These are phyloP conservation scores for Talaromyces albobiverticillius DNA, from an alignment of 2,329 filamentous ascomycete genomes.

Conservation along the genomic window DNA sequence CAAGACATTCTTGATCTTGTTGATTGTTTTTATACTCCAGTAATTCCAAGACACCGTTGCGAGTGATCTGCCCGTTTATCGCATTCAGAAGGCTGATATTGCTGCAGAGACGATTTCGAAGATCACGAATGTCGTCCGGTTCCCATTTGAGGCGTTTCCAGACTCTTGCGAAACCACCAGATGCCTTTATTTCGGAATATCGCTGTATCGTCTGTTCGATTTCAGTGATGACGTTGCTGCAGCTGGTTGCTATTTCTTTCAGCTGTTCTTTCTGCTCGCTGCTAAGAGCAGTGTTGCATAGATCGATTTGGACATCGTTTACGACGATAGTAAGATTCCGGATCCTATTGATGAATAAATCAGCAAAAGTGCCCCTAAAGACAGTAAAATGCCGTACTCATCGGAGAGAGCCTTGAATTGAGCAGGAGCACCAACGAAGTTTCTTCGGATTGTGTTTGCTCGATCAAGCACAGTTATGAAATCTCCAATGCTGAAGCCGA, in stretches of 20 bases:
- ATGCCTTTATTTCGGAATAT: not conserved
- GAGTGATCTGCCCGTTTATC: slow-evolving; percentile 1
- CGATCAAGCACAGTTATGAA: slow-evolving; percentile 19
- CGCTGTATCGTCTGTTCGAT: not conserved
- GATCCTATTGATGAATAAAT: slow-evolving; percentile 23
- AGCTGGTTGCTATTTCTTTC: slow-evolving; percentile 16
- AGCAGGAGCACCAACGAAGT: slow-evolving; percentile 17
- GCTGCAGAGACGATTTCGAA: slow-evolving; percentile 18
- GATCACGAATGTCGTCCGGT: slow-evolving; percentile 11
- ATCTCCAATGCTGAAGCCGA: slow-evolving; percentile 35
- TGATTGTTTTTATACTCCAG: slow-evolving; percentile 2
- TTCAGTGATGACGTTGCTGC: slow-evolving; percentile 17
- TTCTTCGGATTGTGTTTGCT: slow-evolving; percentile 17
- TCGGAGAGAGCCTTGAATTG: slow-evolving; percentile 18
- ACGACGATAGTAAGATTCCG: slow-evolving; percentile 26
- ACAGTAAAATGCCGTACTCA: slow-evolving; percentile 18
- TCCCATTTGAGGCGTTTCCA: slow-evolving; percentile 25
- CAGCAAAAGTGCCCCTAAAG: too few species aligned
- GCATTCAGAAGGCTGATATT: slow-evolving; percentile 1
- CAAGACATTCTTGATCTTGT: not conserved
- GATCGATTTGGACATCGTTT: slow-evolving; percentile 22
- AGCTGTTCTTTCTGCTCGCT: slow-evolving; percentile 20
- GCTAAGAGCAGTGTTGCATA: slow-evolving; percentile 18
- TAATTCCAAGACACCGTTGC: not conserved
- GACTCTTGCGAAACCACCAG: slow-evolving; percentile 14